Evolutionary conservation across 805 yeast species (phyloP), one percentile per base, ranked within the genome.

Genomic region (Diddensiella caesifluorescens): DNA sequence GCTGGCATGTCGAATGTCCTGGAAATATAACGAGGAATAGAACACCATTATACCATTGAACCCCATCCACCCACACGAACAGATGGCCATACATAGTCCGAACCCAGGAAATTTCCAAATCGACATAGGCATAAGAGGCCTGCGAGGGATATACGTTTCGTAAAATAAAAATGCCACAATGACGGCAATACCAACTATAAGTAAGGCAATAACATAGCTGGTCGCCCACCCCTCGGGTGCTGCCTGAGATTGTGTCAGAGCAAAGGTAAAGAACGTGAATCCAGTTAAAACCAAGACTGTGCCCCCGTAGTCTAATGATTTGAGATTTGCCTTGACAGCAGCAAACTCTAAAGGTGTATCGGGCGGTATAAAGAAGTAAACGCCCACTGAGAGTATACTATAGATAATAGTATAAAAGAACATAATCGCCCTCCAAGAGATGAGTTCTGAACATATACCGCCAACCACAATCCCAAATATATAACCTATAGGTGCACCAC

Each of bases 401-500:
- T 57, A 71, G 1, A 69, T 26, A 20, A 72, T 71, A 0, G 73
- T 57, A 9, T 67, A 42, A 40, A 71, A 69, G 44, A 46, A 71
- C 34, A 71, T 67, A 10, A 62, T 61, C 1, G 71, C 55, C 40
- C 71, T 57, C 75, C 75, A 71, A 39, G 53, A 58, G 18, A 70
- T 48, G 12, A 59, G 53, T 38, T 63, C 55, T n/a, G 59, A 48
- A 46, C 72, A 65, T 6, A 71, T 64, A 38, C 75, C 77, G 5
- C 73, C 74, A 16, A 64, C 46, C 21, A 71, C 47, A n/a, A 59
- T 59, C 0, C 76, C 77, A 15, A 55, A 46, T 3, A 70, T 68
- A 35, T 64, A 68, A 16, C 77, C 77, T 4, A 68, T 51, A 1
- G 77, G 77, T 1, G 75, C 74, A 4, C 77, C 76, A 2, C 68